phyloP scores from a whole-genome alignment of 371 early-diverging fungal species.

The Phascolomyces articulosus region DNA sequence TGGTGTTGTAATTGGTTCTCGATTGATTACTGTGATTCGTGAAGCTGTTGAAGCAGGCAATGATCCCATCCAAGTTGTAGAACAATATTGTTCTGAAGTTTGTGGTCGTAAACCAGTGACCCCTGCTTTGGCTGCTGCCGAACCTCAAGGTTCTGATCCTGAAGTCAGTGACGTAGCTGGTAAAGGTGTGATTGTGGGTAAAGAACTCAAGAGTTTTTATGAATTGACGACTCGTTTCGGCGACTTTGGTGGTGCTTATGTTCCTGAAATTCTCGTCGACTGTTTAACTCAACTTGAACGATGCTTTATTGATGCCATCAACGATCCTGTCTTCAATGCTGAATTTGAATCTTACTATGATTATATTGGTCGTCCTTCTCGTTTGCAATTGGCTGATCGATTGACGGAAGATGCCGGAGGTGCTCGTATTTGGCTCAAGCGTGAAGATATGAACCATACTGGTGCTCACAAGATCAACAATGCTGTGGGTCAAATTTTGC shows the following conservation, averaged over 20 bases:
- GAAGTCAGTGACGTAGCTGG: slow-evolving; percentile 31
- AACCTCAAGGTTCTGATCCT: slow-evolving; percentile 38
- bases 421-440: slow-evolving; percentile 96
- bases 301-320: slow-evolving; percentile 78
- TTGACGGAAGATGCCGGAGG: slow-evolving; percentile 82
- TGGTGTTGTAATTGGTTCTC: slow-evolving; percentile 95
- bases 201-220: slow-evolving; percentile 46
- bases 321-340: slow-evolving; percentile 87
- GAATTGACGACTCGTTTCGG: slow-evolving; percentile 83
- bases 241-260: slow-evolving; percentile 95
- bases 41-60: slow-evolving; percentile 54
- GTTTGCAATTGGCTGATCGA: slow-evolving; percentile 84
- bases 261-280: slow-evolving; percentile 94
- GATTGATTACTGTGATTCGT: slow-evolving; percentile 81
- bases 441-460: slow-evolving; percentile 98
- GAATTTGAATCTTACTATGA: slow-evolving; percentile 91
- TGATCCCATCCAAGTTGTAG: slow-evolving; percentile 54
- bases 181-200: slow-evolving; percentile 18
- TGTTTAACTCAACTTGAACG: slow-evolving; percentile 88
- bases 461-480: slow-evolving; percentile 99
- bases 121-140: slow-evolving; percentile 30
- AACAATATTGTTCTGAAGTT: slow-evolving; percentile 66
- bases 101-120: slow-evolving; percentile 60
- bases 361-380: slow-evolving; percentile 92
- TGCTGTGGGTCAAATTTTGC: slow-evolving; percentile 91